Conservation (phyloP, 805 yeast species). For the Ogataea pini region DNA sequence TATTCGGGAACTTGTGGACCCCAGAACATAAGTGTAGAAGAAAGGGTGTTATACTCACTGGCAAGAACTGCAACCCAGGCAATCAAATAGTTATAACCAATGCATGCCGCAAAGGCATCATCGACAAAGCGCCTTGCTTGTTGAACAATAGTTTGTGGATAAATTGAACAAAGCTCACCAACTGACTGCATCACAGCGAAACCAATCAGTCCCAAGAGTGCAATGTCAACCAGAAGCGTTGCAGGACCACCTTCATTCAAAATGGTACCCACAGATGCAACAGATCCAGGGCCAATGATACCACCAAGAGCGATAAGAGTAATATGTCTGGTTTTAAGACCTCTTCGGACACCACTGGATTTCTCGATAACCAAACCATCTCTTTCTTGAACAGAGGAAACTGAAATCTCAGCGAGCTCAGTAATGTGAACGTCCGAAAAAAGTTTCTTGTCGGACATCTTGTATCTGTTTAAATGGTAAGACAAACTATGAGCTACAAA, state of each 20-base stretch:
- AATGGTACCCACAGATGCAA: slow-evolving; percentile 49
- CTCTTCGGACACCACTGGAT: slow-evolving; percentile 36
- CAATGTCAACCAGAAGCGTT: slow-evolving; percentile 47
- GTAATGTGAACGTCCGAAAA: neutral
- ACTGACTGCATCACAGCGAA: slow-evolving; percentile 51
- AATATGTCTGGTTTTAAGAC: slow-evolving; percentile 50
- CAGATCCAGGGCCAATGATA: slow-evolving; percentile 56
- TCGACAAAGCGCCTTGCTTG: slow-evolving; percentile 52
- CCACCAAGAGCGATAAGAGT: slow-evolving; percentile 55
- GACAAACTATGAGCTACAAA: too few relatives aligned
- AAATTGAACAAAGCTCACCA: slow-evolving; percentile 50
- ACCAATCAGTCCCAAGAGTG: slow-evolving; percentile 49
- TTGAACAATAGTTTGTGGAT: slow-evolving; percentile 37
- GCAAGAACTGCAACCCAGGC: slow-evolving; percentile 55
- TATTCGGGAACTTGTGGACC: slow-evolving; percentile 54
- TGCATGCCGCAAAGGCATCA: slow-evolving; percentile 52
- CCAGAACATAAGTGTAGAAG: slow-evolving; percentile 50
- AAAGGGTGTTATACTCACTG: slow-evolving; percentile 52
- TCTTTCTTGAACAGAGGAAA: neutral
- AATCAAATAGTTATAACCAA: slow-evolving; percentile 49
- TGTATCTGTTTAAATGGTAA: neutral
- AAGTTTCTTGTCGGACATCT: slow-evolving; percentile 1
- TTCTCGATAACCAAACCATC: neutral
- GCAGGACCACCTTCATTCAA: slow-evolving; percentile 50
- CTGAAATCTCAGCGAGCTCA: neutral